Percentiles rank a stretch among this genome's conserved stretches.
These are phyloP conservation scores for Zhuliangozyma parablackwelliae DNA, from an alignment of 1,139 yeast species.

Conservation along the genomic window DNA sequence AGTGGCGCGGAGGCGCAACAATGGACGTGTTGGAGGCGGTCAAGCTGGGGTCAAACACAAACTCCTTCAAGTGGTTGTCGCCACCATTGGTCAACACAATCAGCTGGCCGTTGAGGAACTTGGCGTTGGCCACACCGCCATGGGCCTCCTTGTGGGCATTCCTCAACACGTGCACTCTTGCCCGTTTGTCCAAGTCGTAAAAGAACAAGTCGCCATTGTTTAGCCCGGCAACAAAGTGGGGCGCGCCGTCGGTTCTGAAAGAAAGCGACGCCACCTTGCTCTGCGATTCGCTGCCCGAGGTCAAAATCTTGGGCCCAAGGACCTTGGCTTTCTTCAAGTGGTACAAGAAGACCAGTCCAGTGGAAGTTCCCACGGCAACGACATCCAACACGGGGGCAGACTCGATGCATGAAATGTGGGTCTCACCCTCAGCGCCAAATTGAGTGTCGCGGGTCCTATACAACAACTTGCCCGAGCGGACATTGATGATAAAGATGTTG, in stretches of 20 bases:
- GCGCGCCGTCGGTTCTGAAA: conserved; percentile 87
- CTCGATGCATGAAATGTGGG: conserved; percentile 55
- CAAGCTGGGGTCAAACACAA: conserved; percentile 87
- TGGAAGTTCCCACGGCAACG: conserved; percentile 69
- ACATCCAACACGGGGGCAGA: conserved; percentile 85
- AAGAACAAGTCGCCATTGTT: conserved; percentile 79
- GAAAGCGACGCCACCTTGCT: conserved; percentile 65
- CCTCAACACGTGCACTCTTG: conserved; percentile 72
- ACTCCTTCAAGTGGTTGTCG: conserved; percentile 85
- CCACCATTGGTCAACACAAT: conserved; percentile 88
- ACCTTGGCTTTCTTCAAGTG: conserved; percentile 65
- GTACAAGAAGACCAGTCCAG: conserved; percentile 63
- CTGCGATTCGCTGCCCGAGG: conserved; percentile 47
- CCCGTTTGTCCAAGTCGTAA: conserved; percentile 69
- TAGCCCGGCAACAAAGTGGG: conserved; percentile 79
- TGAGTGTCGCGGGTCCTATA: conserved; percentile 44
- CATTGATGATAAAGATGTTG: conserved; percentile 61
- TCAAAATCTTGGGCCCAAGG: conserved; percentile 50
- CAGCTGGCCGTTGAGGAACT: conserved; percentile 88
- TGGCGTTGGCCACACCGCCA: conserved; percentile 78
- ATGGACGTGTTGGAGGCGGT: conserved; percentile 62
- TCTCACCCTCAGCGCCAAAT: conserved; percentile 21
- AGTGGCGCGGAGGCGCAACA: conserved; percentile 83
- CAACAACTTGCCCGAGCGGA: conserved; percentile 72
- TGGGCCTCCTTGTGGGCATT: conserved; percentile 66